A percentile compares a stretch with the other conserved stretches of the same genome.
Evolutionary conservation across 78 protist genomes (phyloP).

Genomic region (Chrysochromulina tobinii): DNA sequence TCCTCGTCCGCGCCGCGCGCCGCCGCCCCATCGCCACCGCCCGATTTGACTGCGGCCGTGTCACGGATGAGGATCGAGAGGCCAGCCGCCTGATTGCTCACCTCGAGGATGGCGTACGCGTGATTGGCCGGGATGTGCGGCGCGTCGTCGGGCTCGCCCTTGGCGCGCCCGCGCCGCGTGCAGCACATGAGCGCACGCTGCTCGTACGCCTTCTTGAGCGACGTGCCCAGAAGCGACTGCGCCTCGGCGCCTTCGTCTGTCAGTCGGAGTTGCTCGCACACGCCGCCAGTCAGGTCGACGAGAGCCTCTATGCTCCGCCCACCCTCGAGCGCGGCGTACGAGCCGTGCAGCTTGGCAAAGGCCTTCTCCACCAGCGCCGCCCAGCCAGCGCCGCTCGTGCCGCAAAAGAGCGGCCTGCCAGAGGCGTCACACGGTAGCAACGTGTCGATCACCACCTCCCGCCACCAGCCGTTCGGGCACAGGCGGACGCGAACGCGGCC

Average conservation of each 20-base stretch:
- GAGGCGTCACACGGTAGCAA: not conserved
- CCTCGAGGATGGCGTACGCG: not conserved
- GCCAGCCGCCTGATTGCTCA: not conserved
- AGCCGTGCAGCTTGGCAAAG: slow-evolving; percentile 54
- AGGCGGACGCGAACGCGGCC: no score
- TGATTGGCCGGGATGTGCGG: not conserved
- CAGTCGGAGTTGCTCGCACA: not conserved
- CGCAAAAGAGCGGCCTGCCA: not conserved
- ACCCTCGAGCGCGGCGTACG: slow-evolving; percentile 32
- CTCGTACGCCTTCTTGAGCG: no score
- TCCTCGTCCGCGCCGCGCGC: not conserved
- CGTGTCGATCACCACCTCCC: not conserved
- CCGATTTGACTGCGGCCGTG: not conserved
- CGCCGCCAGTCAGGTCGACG: slow-evolving; percentile 41
- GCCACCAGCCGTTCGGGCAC: no score
- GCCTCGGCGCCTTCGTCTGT: not conserved
- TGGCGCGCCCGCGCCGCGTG: not conserved
- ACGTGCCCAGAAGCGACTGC: not conserved
- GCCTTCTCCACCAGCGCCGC: slow-evolving; percentile 47
- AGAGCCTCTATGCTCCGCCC: not conserved
- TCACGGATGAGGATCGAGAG: not conserved
- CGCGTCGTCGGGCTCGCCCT: no score
- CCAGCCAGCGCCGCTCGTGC: not conserved
- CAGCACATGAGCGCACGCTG: no score
- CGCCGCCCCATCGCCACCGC: not conserved